Evolutionary conservation across 106 monocot species (phyloP).

Genomic region (Allium cepa): DNA sequence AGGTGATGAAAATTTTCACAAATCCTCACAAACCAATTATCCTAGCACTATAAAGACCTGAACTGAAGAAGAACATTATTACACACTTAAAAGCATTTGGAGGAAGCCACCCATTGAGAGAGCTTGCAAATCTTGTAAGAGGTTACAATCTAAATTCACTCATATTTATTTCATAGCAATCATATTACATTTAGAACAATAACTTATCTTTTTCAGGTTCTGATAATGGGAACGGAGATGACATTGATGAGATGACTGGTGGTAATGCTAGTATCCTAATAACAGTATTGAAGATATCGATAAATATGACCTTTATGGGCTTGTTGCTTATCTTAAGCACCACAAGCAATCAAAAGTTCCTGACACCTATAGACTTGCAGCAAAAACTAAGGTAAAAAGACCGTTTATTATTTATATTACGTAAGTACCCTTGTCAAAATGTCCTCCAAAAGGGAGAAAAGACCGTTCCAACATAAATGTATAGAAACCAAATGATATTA

Average conservation of each 20-base stretch:
- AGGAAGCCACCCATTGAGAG: too few relatives aligned
- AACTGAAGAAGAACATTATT: too few relatives aligned
- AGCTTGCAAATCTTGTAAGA: too few relatives aligned
- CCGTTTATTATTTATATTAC: background rate
- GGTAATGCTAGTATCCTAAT: slow-evolving; percentile 83
- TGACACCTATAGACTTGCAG: slow-evolving; percentile 84
- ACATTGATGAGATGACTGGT: slow-evolving; percentile 79
- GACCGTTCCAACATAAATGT: background rate
- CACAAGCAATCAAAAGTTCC: slow-evolving; percentile 87
- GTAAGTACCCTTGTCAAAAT: background rate
- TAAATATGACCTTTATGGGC: slow-evolving; percentile 92
- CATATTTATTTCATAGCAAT: too few relatives aligned
- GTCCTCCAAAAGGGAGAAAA: background rate
- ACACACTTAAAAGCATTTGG: too few relatives aligned
- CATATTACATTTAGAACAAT: too few relatives aligned
- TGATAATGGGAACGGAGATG: slow-evolving; percentile 28
- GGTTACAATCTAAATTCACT: too few relatives aligned
- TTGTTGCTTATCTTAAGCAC: slow-evolving; percentile 82
- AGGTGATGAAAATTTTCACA: too few relatives aligned
- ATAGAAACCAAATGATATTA: too few relatives aligned
- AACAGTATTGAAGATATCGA: slow-evolving; percentile 87
- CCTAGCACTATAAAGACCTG: too few relatives aligned
- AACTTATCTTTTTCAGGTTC: too few relatives aligned
- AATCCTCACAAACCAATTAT: too few relatives aligned
- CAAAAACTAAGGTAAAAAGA: slow-evolving; percentile 65